phyloP scores from a whole-genome alignment of 2,329 filamentous ascomycete genomes.

The Cercospora sp. region DNA sequence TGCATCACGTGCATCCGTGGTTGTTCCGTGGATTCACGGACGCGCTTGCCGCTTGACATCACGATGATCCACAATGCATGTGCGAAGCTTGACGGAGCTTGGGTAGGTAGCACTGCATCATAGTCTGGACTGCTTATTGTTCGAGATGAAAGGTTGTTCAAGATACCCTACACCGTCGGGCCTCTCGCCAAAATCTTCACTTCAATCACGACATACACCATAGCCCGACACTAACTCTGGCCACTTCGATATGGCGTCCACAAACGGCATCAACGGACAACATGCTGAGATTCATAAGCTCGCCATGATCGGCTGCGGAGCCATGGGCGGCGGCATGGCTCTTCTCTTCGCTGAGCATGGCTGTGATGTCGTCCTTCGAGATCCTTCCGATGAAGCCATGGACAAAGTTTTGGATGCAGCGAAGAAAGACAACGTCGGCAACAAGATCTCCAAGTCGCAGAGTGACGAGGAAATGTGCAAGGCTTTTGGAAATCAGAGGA shows the following conservation, averaged over 20 bases:
- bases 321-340: slow-evolving; percentile 62
- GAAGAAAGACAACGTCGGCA: slow-evolving; percentile 43
- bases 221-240: not conserved
- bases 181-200: not conserved
- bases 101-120: not conserved
- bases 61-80: slow-evolving; percentile 14
- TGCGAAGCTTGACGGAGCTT: slow-evolving; percentile 15
- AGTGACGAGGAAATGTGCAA: slow-evolving; percentile 55
- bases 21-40: not conserved
- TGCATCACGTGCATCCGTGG: slow-evolving; percentile 1
- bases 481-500: slow-evolving; percentile 36
- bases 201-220: not conserved
- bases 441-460: slow-evolving; percentile 44
- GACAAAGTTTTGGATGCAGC: slow-evolving; percentile 47
- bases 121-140: not conserved
- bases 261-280: slow-evolving; percentile 17
- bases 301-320: slow-evolving; percentile 60
- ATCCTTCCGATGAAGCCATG: slow-evolving; percentile 54
- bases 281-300: slow-evolving; percentile 44
- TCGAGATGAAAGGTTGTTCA: not conserved
- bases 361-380: slow-evolving; percentile 56
- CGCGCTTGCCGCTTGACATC: slow-evolving; percentile 16
- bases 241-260: not conserved
- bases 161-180: not conserved
- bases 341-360: slow-evolving; percentile 60